Percentiles rank a stretch among this genome's conserved stretches.
Evolutionary conservation across 139 green algal genomes (phyloP).

Genomic region (Tetradesmus lagerheimii): DNA sequence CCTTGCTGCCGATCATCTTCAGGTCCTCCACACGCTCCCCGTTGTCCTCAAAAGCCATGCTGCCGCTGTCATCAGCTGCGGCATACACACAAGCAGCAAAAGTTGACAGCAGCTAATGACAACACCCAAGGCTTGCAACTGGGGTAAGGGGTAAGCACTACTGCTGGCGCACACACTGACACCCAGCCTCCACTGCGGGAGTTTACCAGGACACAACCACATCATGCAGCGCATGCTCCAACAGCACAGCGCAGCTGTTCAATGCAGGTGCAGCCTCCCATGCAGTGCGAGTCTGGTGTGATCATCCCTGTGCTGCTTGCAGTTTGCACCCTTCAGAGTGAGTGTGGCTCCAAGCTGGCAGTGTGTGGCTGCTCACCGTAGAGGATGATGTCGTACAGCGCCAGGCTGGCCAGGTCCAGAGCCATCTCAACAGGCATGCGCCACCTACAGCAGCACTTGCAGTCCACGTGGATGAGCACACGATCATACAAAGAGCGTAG

Average conservation of each 20-base stretch:
- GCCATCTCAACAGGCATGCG: conserved; percentile 39
- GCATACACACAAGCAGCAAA: neutral
- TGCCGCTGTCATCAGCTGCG: conserved; percentile 36
- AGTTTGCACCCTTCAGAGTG: neutral
- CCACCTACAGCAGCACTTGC: neutral
- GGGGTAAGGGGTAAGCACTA: too few relatives aligned
- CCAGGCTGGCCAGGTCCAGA: conserved; percentile 27
- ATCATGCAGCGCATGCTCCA: too few relatives aligned
- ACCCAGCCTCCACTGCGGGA: too few relatives aligned
- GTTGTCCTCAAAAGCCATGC: conserved; percentile 51
- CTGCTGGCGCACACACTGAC: too few relatives aligned
- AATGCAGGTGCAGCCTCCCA: too few relatives aligned
- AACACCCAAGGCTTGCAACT: too few relatives aligned
- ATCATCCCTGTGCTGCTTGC: neutral
- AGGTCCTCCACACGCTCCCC: conserved; percentile 49
- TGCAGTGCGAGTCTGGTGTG: too few relatives aligned
- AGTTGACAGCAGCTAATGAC: neutral
- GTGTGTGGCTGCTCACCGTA: neutral
- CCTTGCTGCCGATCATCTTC: conserved; percentile 44
- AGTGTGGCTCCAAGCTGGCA: too few relatives aligned
- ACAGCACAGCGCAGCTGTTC: too few relatives aligned
- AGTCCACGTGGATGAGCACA: too few relatives aligned
- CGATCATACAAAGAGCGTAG: too few relatives aligned
- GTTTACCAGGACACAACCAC: too few relatives aligned
- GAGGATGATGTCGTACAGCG: conserved; percentile 42